phyloP scores from a whole-genome alignment of 331 rosid species.

The Acacia concinna region DNA sequence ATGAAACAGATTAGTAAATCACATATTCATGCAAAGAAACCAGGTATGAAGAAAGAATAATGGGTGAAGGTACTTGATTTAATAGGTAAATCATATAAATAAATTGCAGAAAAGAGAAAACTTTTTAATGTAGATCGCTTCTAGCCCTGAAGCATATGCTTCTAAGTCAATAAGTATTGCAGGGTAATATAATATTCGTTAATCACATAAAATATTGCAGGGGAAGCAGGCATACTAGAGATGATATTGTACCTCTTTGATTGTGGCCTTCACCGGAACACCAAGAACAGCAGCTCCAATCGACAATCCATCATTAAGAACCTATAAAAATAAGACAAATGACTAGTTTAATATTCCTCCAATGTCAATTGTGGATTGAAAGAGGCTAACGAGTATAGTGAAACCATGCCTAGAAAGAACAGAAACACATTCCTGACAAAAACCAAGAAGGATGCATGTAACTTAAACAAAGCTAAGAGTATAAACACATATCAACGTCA shows the following conservation, averaged over 20 bases:
- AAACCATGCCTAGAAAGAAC: neutral
- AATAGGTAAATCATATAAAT: neutral
- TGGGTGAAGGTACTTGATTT: neutral
- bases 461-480: neutral
- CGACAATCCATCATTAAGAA: constrained; percentile 76
- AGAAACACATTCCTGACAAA: neutral
- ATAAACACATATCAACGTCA: neutral
- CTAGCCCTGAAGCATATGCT: neutral
- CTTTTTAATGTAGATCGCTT: neutral
- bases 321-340: constrained; percentile 50
- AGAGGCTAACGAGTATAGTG: neutral
- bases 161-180: neutral
- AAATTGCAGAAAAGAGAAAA: neutral
- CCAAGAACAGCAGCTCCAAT: constrained; percentile 96
- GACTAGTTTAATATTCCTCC: constrained; percentile 28
- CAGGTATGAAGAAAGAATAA: neutral
- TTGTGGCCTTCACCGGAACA: constrained; percentile 92
- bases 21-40: neutral
- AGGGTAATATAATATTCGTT: constrained; percentile 1
- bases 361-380: constrained; percentile 6
- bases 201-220: constrained; percentile 1
- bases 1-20: neutral
- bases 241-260: constrained; percentile 65
- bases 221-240: constrained; percentile 6
- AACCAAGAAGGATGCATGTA: neutral